Evolutionary conservation across 805 yeast species (phyloP).

Genomic region (Starmerella davenportii): DNA sequence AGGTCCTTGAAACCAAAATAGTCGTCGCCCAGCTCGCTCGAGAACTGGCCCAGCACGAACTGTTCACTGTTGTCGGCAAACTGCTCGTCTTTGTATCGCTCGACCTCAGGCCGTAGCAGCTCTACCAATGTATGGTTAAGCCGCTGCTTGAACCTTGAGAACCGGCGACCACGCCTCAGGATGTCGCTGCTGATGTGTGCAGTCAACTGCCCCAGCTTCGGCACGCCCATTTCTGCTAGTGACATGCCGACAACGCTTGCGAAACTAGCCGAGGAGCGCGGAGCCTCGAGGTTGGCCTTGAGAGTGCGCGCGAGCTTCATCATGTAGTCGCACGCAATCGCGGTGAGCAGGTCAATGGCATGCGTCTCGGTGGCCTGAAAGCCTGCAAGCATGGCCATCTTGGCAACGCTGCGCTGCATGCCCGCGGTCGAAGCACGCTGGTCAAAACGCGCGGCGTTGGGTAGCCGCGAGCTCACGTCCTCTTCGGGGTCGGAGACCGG

Average conservation of each 20-base stretch:
- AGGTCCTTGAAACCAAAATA: slow-evolving; percentile 92
- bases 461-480: slow-evolving; percentile 64
- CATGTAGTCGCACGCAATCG: slow-evolving; percentile 65
- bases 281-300: slow-evolving; percentile 52
- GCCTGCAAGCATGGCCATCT: slow-evolving; percentile 78
- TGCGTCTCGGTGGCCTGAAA: slow-evolving; percentile 66
- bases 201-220: slow-evolving; percentile 47
- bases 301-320: slow-evolving; percentile 55
- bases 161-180: slow-evolving; percentile 46
- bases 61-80: slow-evolving; percentile 87
- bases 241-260: slow-evolving; percentile 42
- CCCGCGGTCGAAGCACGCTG: slow-evolving; percentile 47
- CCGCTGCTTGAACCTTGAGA: slow-evolving; percentile 49
- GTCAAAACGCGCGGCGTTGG: slow-evolving; percentile 45
- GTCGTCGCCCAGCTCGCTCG: slow-evolving; percentile 87
- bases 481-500: slow-evolving; percentile 48
- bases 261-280: slow-evolving; percentile 17
- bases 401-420: slow-evolving; percentile 51
- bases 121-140: slow-evolving; percentile 59
- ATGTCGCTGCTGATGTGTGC: slow-evolving; percentile 58
- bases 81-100: slow-evolving; percentile 40
- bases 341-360: slow-evolving; percentile 66
- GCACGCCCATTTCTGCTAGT: slow-evolving; percentile 71
- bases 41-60: slow-evolving; percentile 84
- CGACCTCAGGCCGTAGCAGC: slow-evolving; percentile 53